Conservation (phyloP, 169 alveolate genomes). For the Plasmodium knowlesi region DNA sequence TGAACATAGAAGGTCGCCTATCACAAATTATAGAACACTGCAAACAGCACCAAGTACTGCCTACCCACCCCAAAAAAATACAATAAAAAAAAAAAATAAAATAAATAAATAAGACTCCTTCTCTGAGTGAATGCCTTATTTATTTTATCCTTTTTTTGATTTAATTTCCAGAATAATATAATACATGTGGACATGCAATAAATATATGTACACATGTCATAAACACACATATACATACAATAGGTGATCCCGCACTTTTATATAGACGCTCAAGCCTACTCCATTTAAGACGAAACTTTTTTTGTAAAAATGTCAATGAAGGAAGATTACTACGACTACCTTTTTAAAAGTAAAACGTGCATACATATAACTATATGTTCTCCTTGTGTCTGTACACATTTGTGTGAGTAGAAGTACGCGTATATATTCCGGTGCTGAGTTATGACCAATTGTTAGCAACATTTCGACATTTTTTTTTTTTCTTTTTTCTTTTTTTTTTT, state of each 20-base stretch:
- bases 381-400: not conserved
- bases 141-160: constrained; percentile 22
- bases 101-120: not conserved
- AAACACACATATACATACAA: not conserved
- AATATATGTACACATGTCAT: constrained; percentile 1
- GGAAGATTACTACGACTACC: constrained; percentile 86
- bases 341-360: constrained; percentile 79
- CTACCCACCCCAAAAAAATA: not conserved
- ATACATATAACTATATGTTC: not conserved
- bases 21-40: constrained; percentile 4
- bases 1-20: not conserved
- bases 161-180: not conserved
- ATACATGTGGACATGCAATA: not conserved
- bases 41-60: constrained; percentile 12
- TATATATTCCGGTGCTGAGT: not conserved
- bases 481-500: not conserved
- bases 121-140: not conserved
- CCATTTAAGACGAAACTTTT: not conserved
- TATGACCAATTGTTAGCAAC: not conserved
- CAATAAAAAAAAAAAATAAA: not conserved
- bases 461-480: not conserved
- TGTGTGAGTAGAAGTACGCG: not conserved
- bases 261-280: constrained; percentile 2
- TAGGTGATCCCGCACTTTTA: not conserved
- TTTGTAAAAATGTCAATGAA: constrained; percentile 76